Evolutionary conservation across 2,329 filamentous ascomycete species (phyloP).

Genomic region (Aspergillus sp.): DNA sequence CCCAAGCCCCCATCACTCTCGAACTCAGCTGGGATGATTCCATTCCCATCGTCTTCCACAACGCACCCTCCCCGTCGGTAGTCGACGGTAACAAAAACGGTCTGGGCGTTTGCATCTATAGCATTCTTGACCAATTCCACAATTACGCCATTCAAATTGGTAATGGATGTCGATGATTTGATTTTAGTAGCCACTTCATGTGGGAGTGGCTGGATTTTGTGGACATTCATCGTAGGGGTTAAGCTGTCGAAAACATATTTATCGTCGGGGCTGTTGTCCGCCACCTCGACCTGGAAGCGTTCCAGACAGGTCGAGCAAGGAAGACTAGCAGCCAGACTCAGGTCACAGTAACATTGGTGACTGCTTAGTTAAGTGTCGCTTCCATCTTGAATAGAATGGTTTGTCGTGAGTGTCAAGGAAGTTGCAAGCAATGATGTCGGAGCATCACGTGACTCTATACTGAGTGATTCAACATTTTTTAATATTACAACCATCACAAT

Average conservation of each 20-base stretch:
- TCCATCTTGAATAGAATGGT: neutral
- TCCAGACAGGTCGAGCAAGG: neutral
- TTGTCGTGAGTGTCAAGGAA: constrained; percentile 3
- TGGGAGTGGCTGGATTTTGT: constrained; percentile 66
- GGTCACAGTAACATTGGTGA: neutral
- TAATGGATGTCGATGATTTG: constrained; percentile 79
- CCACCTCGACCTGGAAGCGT: neutral
- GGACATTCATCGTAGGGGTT: constrained; percentile 22
- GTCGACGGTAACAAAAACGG: constrained; percentile 70
- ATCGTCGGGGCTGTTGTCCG: neutral
- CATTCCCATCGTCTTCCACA: constrained; percentile 80
- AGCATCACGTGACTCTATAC: constrained; percentile 4
- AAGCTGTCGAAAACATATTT: constrained; percentile 4
- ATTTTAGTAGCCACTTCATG: constrained; percentile 72
- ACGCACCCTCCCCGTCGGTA: constrained; percentile 72
- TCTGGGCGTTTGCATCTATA: constrained; percentile 73
- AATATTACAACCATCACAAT: too few relatives aligned
- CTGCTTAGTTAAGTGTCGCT: neutral
- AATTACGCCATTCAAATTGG: constrained; percentile 69
- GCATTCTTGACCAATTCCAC: constrained; percentile 77
- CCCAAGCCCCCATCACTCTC: constrained; percentile 67
- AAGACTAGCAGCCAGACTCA: neutral
- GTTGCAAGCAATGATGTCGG: constrained; percentile 9
- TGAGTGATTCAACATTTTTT: too few relatives aligned
- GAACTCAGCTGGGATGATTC: constrained; percentile 75